These are phyloP conservation scores for Saturnispora besseyi DNA, from an alignment of 805 yeast species.

Conservation along the genomic window DNA sequence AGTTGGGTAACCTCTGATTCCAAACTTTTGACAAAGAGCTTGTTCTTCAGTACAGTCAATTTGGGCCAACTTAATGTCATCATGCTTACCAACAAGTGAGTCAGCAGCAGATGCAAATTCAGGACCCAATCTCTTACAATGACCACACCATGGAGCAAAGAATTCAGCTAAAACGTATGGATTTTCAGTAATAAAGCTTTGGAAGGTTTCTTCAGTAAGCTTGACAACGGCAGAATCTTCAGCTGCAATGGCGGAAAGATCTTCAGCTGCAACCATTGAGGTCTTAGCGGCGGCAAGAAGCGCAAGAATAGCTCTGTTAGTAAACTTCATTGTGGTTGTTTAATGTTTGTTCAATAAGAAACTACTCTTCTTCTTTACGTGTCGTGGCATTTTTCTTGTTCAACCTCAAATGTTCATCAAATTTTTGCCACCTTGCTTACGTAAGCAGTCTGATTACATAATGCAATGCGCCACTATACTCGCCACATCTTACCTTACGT, in stretches of 20 bases:
- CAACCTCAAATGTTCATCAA: neutral
- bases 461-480: neutral
- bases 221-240: slow-evolving; percentile 83
- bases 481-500: neutral
- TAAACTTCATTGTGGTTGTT: slow-evolving; percentile 26
- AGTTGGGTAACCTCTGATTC: slow-evolving; percentile 77
- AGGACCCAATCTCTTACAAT: slow-evolving; percentile 84
- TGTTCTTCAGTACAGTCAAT: slow-evolving; percentile 76
- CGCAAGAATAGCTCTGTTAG: slow-evolving; percentile 31
- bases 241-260: slow-evolving; percentile 59
- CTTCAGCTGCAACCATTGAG: slow-evolving; percentile 28
- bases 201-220: slow-evolving; percentile 58
- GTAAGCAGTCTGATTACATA: neutral
- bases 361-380: neutral
- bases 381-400: neutral
- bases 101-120: slow-evolving; percentile 70
- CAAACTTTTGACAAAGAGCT: slow-evolving; percentile 58
- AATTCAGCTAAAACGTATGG: slow-evolving; percentile 79
- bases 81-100: slow-evolving; percentile 35
- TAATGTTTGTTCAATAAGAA: neutral
- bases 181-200: slow-evolving; percentile 55
- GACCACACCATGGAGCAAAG: slow-evolving; percentile 98
- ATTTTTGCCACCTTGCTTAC: neutral
- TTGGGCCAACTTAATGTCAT: slow-evolving; percentile 68
- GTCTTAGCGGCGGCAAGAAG: slow-evolving; percentile 30